These are phyloP conservation scores for Mycosarcoma mackinlayi DNA, from an alignment of 1,284 basidiomycete species.

Conservation along the genomic window DNA sequence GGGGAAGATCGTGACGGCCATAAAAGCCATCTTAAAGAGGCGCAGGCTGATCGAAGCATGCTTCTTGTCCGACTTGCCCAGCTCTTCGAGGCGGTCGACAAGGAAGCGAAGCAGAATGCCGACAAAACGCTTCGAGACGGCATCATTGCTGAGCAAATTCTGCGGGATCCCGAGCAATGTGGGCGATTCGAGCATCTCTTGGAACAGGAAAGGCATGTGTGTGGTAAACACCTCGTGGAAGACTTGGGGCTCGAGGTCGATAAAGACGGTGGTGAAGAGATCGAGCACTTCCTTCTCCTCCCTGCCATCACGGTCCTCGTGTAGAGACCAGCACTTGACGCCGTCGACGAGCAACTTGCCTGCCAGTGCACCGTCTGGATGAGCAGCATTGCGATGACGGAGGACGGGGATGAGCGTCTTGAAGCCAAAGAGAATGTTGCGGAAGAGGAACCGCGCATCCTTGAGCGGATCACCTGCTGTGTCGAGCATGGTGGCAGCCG, in stretches of 20 bases:
- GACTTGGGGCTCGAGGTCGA: slow-evolving; percentile 69
- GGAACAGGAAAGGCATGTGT: slow-evolving; percentile 62
- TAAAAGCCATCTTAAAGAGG: slow-evolving; percentile 96
- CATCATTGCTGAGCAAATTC: slow-evolving; percentile 83
- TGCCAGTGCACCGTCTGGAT: slow-evolving; percentile 87
- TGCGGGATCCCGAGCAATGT: slow-evolving; percentile 88
- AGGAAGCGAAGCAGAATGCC: slow-evolving; percentile 91
- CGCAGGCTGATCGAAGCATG: slow-evolving; percentile 81
- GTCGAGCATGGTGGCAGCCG: slow-evolving; percentile 68
- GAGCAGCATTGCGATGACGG: slow-evolving; percentile 80
- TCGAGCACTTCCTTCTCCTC: slow-evolving; percentile 91
- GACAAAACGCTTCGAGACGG: slow-evolving; percentile 88
- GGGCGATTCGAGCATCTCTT: slow-evolving; percentile 73
- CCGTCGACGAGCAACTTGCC: slow-evolving; percentile 87
- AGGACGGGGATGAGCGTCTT: slow-evolving; percentile 83
- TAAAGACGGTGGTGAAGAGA: slow-evolving; percentile 74
- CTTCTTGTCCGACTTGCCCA: slow-evolving; percentile 86
- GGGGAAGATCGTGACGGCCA: slow-evolving; percentile 84
- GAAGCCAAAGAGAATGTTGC: slow-evolving; percentile 89
- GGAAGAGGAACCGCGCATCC: slow-evolving; percentile 81
- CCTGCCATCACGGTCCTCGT: slow-evolving; percentile 77
- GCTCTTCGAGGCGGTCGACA: slow-evolving; percentile 80
- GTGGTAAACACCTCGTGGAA: slow-evolving; percentile 66
- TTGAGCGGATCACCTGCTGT: slow-evolving; percentile 69
- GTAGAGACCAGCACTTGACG: slow-evolving; percentile 85